Evolutionary conservation across 257 asterid genomes (phyloP), one percentile per base, ranked within the genome.

Genomic region (Petunia axillaris): DNA sequence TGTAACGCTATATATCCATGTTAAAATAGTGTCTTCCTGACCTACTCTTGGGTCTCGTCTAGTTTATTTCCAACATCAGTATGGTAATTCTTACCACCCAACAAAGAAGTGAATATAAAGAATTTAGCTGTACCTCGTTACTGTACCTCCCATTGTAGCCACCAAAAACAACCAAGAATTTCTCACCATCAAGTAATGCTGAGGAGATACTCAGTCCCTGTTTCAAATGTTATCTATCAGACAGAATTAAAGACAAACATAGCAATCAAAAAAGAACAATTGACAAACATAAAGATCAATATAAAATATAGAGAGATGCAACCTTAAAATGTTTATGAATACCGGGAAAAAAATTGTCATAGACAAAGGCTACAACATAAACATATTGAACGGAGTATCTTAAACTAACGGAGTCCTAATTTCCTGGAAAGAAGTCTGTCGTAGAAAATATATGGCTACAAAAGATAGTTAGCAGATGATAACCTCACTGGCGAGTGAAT

Each of bases 401-500:
- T 71, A 71, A 67, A 55, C 39, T 43, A 68, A 68, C 16, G 40
- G 36, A 68, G 25, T 25, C 25, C 44, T 46, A 25, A 71, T 46
- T 70, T 70, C 59, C 77, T n/a, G 41, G 16, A 70, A 70, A 43
- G 35, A 71, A 14, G 52, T 40, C 40, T 10, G 76, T 16, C 5
- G 16, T 7, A 75, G 75, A 15, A 41, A 75, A 54, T 46, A 77
- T 38, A 13, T n/a, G 46, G 64, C 6, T 6, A 52, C 54, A 73
- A 52, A 64, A 85, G 83, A 67, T 35, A 25, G 71, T n/a, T 46
- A 53, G 66, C 68, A 74, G 74, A 78, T 10, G 73, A 78, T 87
- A 64, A 95, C 99, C 99, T 95, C 99, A 81, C 98, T 93, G 64
- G 99, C 98, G 57, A 95, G 90, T 59, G 97, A 96, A 85, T 92